phyloP scores from a whole-genome alignment of 1,284 basidiomycete genomes.

The Cutaneotrichosporon spelunceum region DNA sequence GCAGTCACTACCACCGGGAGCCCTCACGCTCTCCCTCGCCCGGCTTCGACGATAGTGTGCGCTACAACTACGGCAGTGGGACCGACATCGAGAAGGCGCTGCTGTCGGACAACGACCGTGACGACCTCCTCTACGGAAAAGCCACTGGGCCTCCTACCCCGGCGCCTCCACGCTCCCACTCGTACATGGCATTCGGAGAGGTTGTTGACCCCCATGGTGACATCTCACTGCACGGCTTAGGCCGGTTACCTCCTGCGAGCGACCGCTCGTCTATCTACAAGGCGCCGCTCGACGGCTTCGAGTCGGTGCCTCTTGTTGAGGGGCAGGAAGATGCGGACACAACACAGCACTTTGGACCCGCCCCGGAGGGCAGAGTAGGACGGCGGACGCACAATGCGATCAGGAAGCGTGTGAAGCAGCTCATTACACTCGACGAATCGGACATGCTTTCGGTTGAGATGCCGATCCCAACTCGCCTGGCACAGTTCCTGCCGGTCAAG shows the following conservation, averaged over 20 bases:
- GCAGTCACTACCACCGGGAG: slow-evolving; percentile 18
- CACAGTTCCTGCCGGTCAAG: slow-evolving; percentile 66
- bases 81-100: slow-evolving; percentile 39
- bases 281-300: slow-evolving; percentile 20
- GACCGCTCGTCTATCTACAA: slow-evolving; percentile 18
- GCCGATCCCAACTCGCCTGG: slow-evolving; percentile 76
- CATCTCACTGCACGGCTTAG: slow-evolving; percentile 13
- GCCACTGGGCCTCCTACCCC: slow-evolving; percentile 2
- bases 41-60: slow-evolving; percentile 28
- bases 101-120: slow-evolving; percentile 20
- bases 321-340: slow-evolving; percentile 14
- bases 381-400: slow-evolving; percentile 55
- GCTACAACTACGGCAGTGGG: slow-evolving; percentile 5
- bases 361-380: slow-evolving; percentile 70
- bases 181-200: slow-evolving; percentile 6
- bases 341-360: slow-evolving; percentile 82
- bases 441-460: slow-evolving; percentile 84
- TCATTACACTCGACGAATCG: slow-evolving; percentile 56
- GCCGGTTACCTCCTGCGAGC: background rate
- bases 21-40: slow-evolving; percentile 39
- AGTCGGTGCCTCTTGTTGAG: slow-evolving; percentile 19
- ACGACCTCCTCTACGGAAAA: slow-evolving; percentile 4
- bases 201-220: slow-evolving; percentile 19
- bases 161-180: background rate
- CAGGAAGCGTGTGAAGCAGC: slow-evolving; percentile 50